Conservation (phyloP, 2,329 filamentous ascomycete species). For the Geosmithia morbida region DNA sequence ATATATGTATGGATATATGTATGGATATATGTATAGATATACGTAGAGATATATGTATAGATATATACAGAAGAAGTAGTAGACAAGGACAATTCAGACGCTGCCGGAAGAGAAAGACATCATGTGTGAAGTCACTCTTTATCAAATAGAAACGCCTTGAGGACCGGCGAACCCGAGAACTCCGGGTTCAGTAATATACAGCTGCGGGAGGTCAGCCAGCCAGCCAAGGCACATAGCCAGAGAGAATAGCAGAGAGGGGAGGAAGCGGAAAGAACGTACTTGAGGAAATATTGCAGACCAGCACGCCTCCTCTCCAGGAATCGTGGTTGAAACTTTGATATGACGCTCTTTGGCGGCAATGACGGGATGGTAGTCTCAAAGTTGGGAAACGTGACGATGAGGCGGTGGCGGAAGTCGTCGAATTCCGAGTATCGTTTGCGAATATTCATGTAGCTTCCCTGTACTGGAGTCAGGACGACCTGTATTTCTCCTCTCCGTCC, state of each 20-base stretch:
- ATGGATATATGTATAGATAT: no score
- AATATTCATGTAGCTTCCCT: slow-evolving; percentile 48
- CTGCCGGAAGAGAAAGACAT: background rate
- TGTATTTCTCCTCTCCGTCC: no score
- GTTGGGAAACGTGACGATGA: slow-evolving; percentile 70
- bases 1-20: no score
- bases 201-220: slow-evolving; percentile 27
- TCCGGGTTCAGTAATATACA: slow-evolving; percentile 88
- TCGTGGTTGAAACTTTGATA: slow-evolving; percentile 69
- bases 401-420: slow-evolving; percentile 59
- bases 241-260: background rate
- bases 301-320: slow-evolving; percentile 77
- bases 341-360: slow-evolving; percentile 79
- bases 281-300: slow-evolving; percentile 84
- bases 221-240: background rate
- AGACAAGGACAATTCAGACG: background rate
- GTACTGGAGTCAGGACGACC: slow-evolving; percentile 6
- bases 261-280: slow-evolving; percentile 41
- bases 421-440: slow-evolving; percentile 85
- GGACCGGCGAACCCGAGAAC: slow-evolving; percentile 78
- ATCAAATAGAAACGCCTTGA: slow-evolving; percentile 78
- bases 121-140: background rate
- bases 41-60: no score
- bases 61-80: background rate
- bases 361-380: slow-evolving; percentile 77